Evolutionary conservation across 306 rosid species (phyloP), one percentile per base, ranked within the genome.

Genomic region (Comarum palustre): DNA sequence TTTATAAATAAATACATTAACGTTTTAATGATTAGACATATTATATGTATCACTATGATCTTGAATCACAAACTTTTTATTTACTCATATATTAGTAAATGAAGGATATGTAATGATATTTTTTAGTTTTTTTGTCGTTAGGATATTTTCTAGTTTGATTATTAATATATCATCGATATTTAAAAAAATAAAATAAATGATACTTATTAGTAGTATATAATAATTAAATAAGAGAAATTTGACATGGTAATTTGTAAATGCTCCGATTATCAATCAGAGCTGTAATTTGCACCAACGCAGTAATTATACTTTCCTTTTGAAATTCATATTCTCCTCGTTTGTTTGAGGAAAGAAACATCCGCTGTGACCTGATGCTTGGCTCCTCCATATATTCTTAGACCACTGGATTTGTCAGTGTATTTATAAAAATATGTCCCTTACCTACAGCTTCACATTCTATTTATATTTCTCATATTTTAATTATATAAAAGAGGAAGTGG

Each of bases 351-450:
- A 61, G 77, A 62, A 84, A 29, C 84, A 77, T 78, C 69, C 79
- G 75, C 79, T 81, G 86, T 83, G 80, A 83, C 79, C 68, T 68
- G n/a, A n/a, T n/a, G 47, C 64, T 83, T 77, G 77, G 75, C 95
- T 86, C 91, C 92, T 90, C 86, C 87, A 84, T 87, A 90, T 92
- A 86, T 92, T 86, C 92, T 86, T 87, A 7, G 84, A 84, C 85
- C 96, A 84, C 90, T 80, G 86, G 86, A 79, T 90, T 88, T 86
- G 85, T 87, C 84, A 75, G 73, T 82, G 89, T 85, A 59, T 79
- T 75, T 81, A 47, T 77, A 84, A 81, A 27, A 78, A 84, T 69
- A 78, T 71, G 81, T 79, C 82, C 75, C 82, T 60, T 84, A 59
- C 66, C 77, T 81, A 50, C 79, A 75, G 85, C 90, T 81, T 82